Evolutionary conservation across 2,329 filamentous ascomycete genomes (phyloP), one percentile per base, ranked within the genome.

Genomic region (Talaromyces sp.): DNA sequence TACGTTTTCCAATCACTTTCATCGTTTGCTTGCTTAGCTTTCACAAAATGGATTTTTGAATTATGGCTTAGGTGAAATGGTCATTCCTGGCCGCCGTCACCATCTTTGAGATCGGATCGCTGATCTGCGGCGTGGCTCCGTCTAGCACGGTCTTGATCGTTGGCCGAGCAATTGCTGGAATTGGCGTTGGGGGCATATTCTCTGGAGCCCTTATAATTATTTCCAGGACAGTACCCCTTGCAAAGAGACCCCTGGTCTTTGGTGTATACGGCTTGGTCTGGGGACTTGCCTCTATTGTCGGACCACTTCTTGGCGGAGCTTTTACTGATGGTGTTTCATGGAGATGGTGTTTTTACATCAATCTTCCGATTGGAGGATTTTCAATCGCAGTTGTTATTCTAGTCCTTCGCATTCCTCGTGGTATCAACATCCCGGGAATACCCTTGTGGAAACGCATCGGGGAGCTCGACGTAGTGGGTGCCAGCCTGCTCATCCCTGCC

Each of bases 341-440:
- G 81, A 71, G 82, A 14, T 83, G 81, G 80, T 84, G 75, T 66
- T 82, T 83, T 73, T 84, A 81, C 65, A 84, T 86, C 72, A 86
- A 86, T 68, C 75, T 86, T 1, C 84, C 84, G 0, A 78, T 86
- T 35, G 74, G 74, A 2, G 71, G 63, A 5, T 52, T 70, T 8
- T 69, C 60, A 45, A 60, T 52, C 8, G 60, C 33, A 5, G 47
- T 54, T 27, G n/a, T 62, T 27, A 16, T 33, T 22, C 19, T 31
- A 13, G n/a, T 62, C 24, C 35, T 52, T 11, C 60, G 19, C 14
- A 11, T 54, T 31, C 60, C 60, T n/a, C 33, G 6, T 16, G n/a
- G 7, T 13, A 13, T 4, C 16, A 24, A 49, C 11, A 8, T 13
- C 3, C 13, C 43, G 9, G 57, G 41, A 10, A 49, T 39, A 39